Conservation (phyloP, 163 green algal genomes). For the Chlamydomonas reinhardtii region DNA sequence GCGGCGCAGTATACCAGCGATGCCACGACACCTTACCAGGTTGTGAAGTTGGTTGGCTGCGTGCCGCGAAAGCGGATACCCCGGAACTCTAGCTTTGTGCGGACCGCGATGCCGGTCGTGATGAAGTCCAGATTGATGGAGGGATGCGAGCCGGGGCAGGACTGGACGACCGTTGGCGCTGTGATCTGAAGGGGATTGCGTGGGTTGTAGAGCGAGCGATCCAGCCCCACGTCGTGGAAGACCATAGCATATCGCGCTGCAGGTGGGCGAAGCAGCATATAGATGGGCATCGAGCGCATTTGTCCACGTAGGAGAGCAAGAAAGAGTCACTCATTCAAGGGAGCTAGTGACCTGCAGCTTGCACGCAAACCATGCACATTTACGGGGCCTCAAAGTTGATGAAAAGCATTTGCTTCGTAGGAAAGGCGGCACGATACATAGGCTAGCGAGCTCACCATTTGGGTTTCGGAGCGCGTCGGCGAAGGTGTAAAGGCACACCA, state of each 20-base stretch:
- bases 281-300: too few relatives aligned
- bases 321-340: too few relatives aligned
- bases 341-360: too few relatives aligned
- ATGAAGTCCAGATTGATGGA: slow-evolving; percentile 8
- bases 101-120: neutral
- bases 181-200: neutral
- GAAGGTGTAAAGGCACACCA: slow-evolving; percentile 28
- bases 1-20: too few relatives aligned
- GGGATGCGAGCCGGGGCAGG: neutral
- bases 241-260: neutral
- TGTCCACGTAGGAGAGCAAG: too few relatives aligned
- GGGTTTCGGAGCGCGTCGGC: slow-evolving; percentile 34
- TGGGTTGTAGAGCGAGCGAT: slow-evolving; percentile 3
- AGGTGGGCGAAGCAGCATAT: too few relatives aligned
- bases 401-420: too few relatives aligned
- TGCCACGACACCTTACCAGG: neutral
- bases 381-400: too few relatives aligned
- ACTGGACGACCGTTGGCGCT: neutral
- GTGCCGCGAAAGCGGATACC: slow-evolving; percentile 2
- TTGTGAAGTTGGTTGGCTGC: neutral
- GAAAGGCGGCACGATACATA: too few relatives aligned
- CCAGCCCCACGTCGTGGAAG: slow-evolving; percentile 30
- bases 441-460: too few relatives aligned
- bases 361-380: too few relatives aligned
- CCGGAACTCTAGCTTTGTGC: neutral